Evolutionary conservation across 495 filamentous ascomycete genomes (phyloP).

Genomic region (Aspergillus incahuasiensis): DNA sequence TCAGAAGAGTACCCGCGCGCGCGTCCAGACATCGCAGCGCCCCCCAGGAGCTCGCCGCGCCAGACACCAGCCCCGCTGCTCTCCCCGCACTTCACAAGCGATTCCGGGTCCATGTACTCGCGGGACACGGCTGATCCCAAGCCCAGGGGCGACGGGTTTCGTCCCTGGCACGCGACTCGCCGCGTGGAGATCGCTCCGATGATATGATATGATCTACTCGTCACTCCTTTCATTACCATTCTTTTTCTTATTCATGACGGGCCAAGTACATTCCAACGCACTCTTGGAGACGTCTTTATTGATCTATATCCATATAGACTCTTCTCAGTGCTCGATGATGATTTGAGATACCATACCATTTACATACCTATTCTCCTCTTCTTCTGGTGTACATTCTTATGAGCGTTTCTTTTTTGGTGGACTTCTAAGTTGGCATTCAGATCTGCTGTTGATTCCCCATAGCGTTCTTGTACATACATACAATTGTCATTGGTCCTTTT

Average conservation of each 20-base stretch:
- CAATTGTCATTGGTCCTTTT: background rate
- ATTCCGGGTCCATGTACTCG: conserved; percentile 6
- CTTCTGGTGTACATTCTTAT: background rate
- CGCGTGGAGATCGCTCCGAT: conserved; percentile 14
- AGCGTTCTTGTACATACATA: background rate
- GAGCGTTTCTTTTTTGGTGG: background rate
- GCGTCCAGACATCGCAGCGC: conserved; percentile 18
- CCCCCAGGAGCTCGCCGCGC: conserved; percentile 9
- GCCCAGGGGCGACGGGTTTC: conserved; percentile 11
- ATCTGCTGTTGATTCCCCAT: conserved; percentile 3
- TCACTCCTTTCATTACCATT: background rate
- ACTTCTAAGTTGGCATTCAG: background rate
- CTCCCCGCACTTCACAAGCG: conserved; percentile 13
- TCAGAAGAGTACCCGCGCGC: conserved; percentile 35
- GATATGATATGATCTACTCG: conserved; percentile 19
- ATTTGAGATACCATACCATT: conserved; percentile 1
- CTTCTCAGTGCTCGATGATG: background rate
- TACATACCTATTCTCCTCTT: background rate
- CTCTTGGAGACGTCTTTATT: background rate
- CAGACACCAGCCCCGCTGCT: conserved; percentile 7
- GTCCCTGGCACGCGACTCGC: conserved; percentile 13
- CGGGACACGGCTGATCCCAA: conserved; percentile 8
- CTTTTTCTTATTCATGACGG: background rate
- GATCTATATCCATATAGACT: background rate
- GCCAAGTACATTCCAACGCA: background rate